Conservation (phyloP, 257 asterid genomes). For the Striga asiatica region DNA sequence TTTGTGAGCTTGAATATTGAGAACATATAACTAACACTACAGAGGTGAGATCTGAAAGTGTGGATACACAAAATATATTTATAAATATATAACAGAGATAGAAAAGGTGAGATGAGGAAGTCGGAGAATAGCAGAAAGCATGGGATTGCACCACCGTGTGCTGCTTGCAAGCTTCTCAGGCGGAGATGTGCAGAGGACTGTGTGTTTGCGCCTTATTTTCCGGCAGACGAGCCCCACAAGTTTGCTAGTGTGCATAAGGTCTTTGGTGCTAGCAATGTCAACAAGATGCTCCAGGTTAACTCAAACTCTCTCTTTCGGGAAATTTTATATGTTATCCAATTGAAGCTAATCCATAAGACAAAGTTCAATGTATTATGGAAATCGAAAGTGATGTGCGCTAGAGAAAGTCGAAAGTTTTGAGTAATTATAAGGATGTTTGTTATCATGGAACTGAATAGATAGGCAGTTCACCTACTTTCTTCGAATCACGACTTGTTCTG, state of each 20-base stretch:
- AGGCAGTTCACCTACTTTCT: no score
- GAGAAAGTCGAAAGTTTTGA: neutral
- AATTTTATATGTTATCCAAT: no score
- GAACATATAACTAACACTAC: no score
- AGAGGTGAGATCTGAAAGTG: no score
- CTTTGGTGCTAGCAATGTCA: conserved; percentile 91
- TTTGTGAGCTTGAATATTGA: neutral
- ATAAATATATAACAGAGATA: neutral
- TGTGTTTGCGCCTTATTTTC: conserved; percentile 80
- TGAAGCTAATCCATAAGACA: no score
- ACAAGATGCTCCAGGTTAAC: conserved; percentile 77
- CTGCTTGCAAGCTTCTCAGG: conserved; percentile 79
- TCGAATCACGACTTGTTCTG: no score
- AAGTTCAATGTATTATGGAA: no score
- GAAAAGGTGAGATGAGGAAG: conserved; percentile 21
- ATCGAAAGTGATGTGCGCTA: no score
- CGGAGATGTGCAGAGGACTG: conserved; percentile 81
- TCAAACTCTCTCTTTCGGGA: neutral
- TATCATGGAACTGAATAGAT: no score
- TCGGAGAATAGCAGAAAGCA: conserved; percentile 49
- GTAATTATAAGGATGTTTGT: no score
- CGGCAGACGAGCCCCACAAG: conserved; percentile 92
- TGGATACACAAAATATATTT: no score
- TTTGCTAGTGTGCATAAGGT: conserved; percentile 88
- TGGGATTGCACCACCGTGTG: conserved; percentile 70